phyloP scores from a whole-genome alignment of 257 asterid genomes.

The Solanum stenotomum region DNA sequence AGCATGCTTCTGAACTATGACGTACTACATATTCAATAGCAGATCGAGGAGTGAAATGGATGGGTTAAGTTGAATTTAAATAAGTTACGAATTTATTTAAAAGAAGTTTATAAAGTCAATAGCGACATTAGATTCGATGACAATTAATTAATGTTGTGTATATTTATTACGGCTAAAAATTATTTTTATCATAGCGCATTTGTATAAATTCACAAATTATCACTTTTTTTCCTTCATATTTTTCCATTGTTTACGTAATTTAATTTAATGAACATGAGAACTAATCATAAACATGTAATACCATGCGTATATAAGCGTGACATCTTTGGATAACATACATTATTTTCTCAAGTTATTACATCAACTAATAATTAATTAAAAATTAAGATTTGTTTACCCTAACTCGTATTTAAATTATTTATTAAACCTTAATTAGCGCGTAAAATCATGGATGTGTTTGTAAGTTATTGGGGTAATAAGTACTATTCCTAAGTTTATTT shows the following conservation, averaged over 20 bases:
- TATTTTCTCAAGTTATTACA: background rate
- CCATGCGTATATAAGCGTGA: conserved; percentile 9
- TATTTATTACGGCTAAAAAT: no score
- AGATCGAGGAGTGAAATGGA: background rate
- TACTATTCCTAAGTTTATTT: background rate
- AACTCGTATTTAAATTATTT: background rate
- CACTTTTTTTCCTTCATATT: background rate
- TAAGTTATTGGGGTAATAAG: background rate
- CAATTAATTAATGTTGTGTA: no score
- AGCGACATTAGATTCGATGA: accelerated
- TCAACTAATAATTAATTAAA: background rate
- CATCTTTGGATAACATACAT: background rate
- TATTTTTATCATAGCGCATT: no score
- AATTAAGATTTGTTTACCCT: background rate
- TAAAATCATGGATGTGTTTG: background rate
- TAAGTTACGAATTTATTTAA: background rate
- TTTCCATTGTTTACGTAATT: background rate
- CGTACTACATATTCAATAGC: no score
- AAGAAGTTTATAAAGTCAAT: no score
- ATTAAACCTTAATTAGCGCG: background rate
- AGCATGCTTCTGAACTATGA: background rate
- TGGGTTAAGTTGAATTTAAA: background rate
- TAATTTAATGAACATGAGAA: background rate
- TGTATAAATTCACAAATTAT: background rate
- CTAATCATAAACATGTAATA: background rate